Conservation (phyloP, 768 basidiomycete species). For the Podaxis pistillaris region DNA sequence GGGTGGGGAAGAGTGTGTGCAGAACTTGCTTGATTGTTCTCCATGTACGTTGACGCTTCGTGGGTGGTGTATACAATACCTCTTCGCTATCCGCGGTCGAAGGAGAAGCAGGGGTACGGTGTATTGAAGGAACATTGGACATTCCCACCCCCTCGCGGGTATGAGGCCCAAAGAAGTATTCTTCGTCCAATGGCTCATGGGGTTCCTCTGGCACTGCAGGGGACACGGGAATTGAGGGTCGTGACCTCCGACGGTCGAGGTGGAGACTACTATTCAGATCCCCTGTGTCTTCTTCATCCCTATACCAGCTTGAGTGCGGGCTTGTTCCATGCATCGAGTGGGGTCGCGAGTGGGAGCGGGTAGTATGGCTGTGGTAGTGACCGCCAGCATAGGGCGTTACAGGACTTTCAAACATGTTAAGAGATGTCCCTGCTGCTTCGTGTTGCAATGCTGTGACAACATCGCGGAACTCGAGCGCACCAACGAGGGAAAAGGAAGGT, state of each 20-base stretch:
- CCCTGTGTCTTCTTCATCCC: conserved; percentile 26
- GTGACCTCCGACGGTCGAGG: conserved; percentile 14
- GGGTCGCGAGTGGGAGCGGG: conserved; percentile 14
- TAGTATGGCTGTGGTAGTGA: conserved; percentile 55
- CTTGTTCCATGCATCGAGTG: not conserved
- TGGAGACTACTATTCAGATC: conserved; percentile 20
- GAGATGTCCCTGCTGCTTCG: conserved; percentile 58
- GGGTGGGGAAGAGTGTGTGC: conserved; percentile 81
- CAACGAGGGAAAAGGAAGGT: conserved; percentile 88
- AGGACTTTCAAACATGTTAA: conserved; percentile 65
- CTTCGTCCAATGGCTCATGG: conserved; percentile 10
- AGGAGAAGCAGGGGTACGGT: conserved; percentile 55
- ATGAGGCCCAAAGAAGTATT: conserved; percentile 16
- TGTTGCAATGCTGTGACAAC: conserved; percentile 79
- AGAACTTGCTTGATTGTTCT: conserved; percentile 38
- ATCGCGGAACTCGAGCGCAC: conserved; percentile 94
- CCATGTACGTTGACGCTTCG: conserved; percentile 39
- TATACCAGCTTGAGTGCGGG: conserved; percentile 24
- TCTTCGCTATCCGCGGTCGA: conserved; percentile 38
- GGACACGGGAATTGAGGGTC: not conserved
- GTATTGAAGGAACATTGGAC: conserved; percentile 51
- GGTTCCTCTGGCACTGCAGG: not conserved
- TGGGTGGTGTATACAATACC: conserved; percentile 38
- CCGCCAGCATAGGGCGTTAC: conserved; percentile 73
- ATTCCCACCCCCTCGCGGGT: not conserved